Evolutionary conservation across 2,329 filamentous ascomycete genomes (phyloP).

Genomic region (Knufia fluminis): DNA sequence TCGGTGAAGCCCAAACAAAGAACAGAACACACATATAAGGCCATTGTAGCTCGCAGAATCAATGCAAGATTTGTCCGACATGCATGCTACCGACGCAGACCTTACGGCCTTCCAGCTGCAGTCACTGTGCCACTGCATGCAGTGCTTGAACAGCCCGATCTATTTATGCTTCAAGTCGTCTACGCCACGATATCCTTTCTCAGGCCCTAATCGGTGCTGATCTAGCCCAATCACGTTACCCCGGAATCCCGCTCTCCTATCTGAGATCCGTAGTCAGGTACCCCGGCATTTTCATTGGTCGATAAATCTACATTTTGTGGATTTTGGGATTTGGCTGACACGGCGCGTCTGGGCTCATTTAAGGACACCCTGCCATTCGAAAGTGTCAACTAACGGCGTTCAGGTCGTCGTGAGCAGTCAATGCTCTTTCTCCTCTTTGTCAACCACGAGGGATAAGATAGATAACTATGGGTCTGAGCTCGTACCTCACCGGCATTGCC

Average conservation of each 20-base stretch:
- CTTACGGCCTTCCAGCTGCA: neutral
- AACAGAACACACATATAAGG: too few relatives aligned
- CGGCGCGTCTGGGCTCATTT: neutral
- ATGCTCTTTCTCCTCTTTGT: neutral
- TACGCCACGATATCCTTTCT: constrained; percentile 2
- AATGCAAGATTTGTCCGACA: too few relatives aligned
- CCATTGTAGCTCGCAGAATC: too few relatives aligned
- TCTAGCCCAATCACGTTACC: neutral
- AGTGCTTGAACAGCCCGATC: neutral
- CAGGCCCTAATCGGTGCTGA: neutral
- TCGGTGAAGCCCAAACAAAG: too few relatives aligned
- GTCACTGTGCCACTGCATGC: neutral
- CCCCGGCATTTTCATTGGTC: neutral
- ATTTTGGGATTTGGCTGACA: neutral
- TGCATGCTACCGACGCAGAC: too few relatives aligned
- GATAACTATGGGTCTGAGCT: constrained; percentile 7
- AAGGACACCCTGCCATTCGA: neutral
- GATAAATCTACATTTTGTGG: neutral
- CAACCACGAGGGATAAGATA: neutral
- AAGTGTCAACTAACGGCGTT: neutral
- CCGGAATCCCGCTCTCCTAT: neutral
- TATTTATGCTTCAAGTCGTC: constrained; percentile 8
- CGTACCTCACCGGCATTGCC: neutral
- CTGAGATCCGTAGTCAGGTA: constrained; percentile 4
- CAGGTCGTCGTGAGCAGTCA: neutral